Base-by-base conservation (phyloP, 345 rosid genomes). In the Brassica nigra region DNA sequence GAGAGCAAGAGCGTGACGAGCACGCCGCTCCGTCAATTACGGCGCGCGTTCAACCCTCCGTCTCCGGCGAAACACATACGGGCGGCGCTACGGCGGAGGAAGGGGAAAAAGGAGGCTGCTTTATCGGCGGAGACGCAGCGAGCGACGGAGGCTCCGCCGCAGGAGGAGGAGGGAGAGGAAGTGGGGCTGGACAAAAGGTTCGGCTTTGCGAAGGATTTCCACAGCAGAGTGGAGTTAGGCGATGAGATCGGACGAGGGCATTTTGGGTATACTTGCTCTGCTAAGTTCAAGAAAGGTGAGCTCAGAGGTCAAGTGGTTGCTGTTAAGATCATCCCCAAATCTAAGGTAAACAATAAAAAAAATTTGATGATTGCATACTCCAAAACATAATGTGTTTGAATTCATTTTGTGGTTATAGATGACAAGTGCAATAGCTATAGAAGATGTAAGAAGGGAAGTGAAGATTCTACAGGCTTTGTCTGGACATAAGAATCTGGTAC, bases 361-460 rank as follows among this genome's bases (percentile, higher is more conserved):
- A 39, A 39, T 34, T 52, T 37, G 28, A n/a, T 66, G 14, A 66
- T 31, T 75, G 62, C 6, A 16, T 55, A 11, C 27, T 67, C n/a
- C 31, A 44, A 8, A 73, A 59, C 8, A 44, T 28, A 44, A 47
- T 64, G 63, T 65, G 28, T 65, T 71, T 31, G 10, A 18, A 1
- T 70, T 71, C 23, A 2, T 44, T 66, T 36, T 16, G 57, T n/a
- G 80, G 80, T 61, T 88, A 95, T 88, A 95, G 99, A 93, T 95
- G 98, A 90, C 98, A 36, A 90, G 97, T 74, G 91, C 99, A 65
- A 95, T 95, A 79, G 91, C 99, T 34, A 81, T 95, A 64, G 98
- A 95, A 83, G 99, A 93, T 85, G 99, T 93, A 75, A 88, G 99
- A 85, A 91, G 99, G 83, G 98, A 95, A 86, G 98, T 95, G 78